Evolutionary conservation across 495 filamentous ascomycete genomes (phyloP), one percentile per base, ranked within the genome.

Genomic region (Penicillium longicatenatum): DNA sequence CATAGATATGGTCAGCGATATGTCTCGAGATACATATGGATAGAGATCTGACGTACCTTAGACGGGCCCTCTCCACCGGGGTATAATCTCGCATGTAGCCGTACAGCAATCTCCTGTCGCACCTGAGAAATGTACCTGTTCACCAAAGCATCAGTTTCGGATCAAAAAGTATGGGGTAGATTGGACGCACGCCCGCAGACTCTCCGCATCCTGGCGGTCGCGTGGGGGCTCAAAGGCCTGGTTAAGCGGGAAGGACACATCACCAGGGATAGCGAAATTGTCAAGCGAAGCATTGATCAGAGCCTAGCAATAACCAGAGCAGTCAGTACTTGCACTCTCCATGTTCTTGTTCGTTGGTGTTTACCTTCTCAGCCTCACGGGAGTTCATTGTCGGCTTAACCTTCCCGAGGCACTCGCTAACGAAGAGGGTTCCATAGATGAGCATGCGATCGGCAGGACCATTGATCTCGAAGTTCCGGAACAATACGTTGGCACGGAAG

Each of bases 381-480:
- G 75, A 69, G 22, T 65, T 74, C 86, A 88, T 89, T 9, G 66
- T 74, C 41, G 91, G 86, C 76, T 86, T 88, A 63, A 98, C 87
- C 82, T 93, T 93, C 55, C 80, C 75, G 70, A 98, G 79, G 60
- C 89, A 92, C 68, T 97, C 93, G 67, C 85, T 90, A 63, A 98
- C 79, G 76, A 93, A 97, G 60, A 97, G 81, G 67, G 96, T 98
- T 51, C 93, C 93, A 76, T 98, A 98, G 64, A 98, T 94, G 57
- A 98, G 79, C 71, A 96, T 84, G 45, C 95, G 84, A 75, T 98
- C 94, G 53, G 94, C 94, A 30, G 92, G 90, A 17, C 94, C 94
- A 70, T 96, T 92, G 84, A 98, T 96, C 81, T 97, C 95, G 69
- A 98, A 98, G 81, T 98, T 98, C 63, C 95, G 89, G 81, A 98